A percentile compares a stretch with the other conserved stretches of the same genome.
phyloP scores from a whole-genome alignment of 2,329 filamentous ascomycete genomes.

The Neoascochyta sp. region DNA sequence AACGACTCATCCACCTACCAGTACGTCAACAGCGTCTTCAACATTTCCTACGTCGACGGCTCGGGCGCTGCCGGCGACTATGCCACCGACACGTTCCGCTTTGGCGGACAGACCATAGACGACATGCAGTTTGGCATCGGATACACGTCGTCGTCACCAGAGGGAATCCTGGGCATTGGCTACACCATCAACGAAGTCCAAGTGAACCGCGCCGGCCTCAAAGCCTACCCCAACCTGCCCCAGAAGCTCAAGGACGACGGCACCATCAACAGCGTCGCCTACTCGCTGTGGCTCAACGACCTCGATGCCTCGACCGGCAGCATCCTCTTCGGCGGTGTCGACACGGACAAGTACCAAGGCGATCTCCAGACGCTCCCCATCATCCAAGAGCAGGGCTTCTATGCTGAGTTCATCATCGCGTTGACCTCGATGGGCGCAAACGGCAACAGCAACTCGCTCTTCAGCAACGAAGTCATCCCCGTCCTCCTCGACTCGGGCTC shows the following conservation, averaged over 20 bases:
- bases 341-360: constrained; percentile 69
- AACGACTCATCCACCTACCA: constrained; percentile 72
- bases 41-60: constrained; percentile 83
- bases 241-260: constrained; percentile 61
- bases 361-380: constrained; percentile 60
- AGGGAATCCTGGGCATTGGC: constrained; percentile 83
- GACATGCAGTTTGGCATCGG: constrained; percentile 70
- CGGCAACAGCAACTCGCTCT: constrained; percentile 43
- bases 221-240: constrained; percentile 59
- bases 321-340: constrained; percentile 77
- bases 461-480: constrained; percentile 43
- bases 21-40: constrained; percentile 72
- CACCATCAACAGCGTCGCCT: constrained; percentile 60
- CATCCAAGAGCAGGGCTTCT: constrained; percentile 45
- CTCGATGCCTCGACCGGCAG: constrained; percentile 61
- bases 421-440: constrained; percentile 47
- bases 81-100: constrained; percentile 65
- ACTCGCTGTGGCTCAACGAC: constrained; percentile 64
- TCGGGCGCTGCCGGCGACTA: constrained; percentile 76
- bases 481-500: constrained; percentile 72
- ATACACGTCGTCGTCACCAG: constrained; percentile 54
- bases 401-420: constrained; percentile 54
- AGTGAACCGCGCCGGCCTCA: constrained; percentile 53
- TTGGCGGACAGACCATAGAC: constrained; percentile 54
- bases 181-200: constrained; percentile 77